Evolutionary conservation across 2,329 filamentous ascomycete species (phyloP).

Genomic region (Capronia coronata): DNA sequence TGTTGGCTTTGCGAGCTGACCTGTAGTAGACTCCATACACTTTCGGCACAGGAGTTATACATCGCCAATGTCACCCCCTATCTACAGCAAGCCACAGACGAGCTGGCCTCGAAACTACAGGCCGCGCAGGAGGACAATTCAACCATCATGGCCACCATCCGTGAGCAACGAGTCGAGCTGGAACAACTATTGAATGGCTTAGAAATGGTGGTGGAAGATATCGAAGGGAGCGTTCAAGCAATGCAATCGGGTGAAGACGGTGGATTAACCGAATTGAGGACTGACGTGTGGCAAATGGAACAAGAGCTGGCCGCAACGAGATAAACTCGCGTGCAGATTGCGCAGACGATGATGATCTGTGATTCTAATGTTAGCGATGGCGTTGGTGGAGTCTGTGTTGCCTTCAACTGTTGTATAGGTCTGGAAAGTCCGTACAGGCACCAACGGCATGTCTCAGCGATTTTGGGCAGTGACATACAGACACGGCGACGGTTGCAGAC

Average conservation of each 20-base stretch:
- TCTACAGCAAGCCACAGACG: conserved; percentile 45
- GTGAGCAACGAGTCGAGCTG: conserved; percentile 52
- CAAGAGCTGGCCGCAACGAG: conserved; percentile 35
- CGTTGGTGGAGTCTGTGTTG: conserved; percentile 12
- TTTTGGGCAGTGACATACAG: too few species aligned
- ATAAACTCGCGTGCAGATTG: conserved; percentile 1
- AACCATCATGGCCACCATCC: conserved; percentile 47
- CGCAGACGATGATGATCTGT: neutral
- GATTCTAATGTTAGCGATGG: conserved; percentile 16
- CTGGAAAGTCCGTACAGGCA: neutral
- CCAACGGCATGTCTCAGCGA: neutral
- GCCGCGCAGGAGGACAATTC: conserved; percentile 48
- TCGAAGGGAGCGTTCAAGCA: conserved; percentile 46
- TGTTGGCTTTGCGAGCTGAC: conserved; percentile 5
- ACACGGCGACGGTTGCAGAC: too few species aligned
- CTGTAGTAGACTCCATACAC: conserved; percentile 46
- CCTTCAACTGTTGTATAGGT: neutral
- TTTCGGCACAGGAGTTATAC: conserved; percentile 52
- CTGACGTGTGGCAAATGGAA: conserved; percentile 41
- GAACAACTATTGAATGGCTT: conserved; percentile 49
- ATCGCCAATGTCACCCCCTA: conserved; percentile 54
- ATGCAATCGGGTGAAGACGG: conserved; percentile 33
- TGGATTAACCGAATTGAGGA: conserved; percentile 33
- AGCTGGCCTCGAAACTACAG: conserved; percentile 46
- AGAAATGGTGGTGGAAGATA: conserved; percentile 51